Conservation (phyloP, 129 eudicot genomes). For the Cynara cardunculus region DNA sequence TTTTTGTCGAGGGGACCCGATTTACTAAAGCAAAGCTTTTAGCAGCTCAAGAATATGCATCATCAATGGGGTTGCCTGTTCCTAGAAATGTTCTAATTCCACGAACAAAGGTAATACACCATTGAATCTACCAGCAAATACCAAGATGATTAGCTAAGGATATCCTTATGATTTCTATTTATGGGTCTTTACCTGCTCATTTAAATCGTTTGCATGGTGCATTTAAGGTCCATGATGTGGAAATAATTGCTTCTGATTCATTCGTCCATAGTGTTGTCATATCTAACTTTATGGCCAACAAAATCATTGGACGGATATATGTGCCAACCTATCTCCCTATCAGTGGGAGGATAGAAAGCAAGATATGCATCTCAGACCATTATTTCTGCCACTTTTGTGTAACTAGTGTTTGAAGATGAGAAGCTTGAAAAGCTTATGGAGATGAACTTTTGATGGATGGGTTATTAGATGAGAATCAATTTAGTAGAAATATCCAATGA, state of each 20-base stretch:
- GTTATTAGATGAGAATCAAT: neutral
- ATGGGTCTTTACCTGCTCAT: neutral
- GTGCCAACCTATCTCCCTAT: neutral
- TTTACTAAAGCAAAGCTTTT: slow-evolving; percentile 84
- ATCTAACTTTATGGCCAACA: neutral
- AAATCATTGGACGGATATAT: neutral
- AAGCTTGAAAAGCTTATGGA: no score
- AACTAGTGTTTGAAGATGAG: neutral
- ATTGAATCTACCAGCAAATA: neutral
- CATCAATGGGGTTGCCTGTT: slow-evolving; percentile 75
- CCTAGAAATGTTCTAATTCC: slow-evolving; percentile 93
- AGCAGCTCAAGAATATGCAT: slow-evolving; percentile 95
- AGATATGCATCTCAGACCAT: neutral
- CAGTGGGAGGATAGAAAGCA: neutral
- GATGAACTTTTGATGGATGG: neutral
- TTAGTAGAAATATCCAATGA: neutral
- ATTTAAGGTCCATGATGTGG: neutral
- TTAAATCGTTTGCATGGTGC: neutral
- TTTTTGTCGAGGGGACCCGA: slow-evolving; percentile 93
- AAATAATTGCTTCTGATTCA: neutral
- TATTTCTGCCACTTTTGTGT: neutral
- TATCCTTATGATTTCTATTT: neutral
- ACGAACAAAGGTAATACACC: slow-evolving; percentile 65
- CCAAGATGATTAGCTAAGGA: neutral
- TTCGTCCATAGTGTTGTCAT: neutral